Conservation (phyloP, 1,284 basidiomycete genomes). For the Athelia sp. region DNA sequence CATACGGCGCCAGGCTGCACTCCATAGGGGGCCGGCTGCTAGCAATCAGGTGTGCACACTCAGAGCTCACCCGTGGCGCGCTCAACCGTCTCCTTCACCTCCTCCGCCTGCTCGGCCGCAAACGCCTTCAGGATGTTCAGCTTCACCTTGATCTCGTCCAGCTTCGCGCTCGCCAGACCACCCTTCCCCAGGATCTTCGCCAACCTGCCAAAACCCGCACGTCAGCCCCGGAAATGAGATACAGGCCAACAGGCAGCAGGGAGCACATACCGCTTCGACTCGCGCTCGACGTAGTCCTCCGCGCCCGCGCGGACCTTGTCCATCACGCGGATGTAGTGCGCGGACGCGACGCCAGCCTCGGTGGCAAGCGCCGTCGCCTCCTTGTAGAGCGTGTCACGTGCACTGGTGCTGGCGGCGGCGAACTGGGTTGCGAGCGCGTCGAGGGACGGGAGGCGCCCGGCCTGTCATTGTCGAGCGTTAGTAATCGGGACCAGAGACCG, state of each 20-base stretch:
- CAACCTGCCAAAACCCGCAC: constrained; percentile 37
- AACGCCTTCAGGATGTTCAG: constrained; percentile 84
- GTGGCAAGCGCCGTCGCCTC: constrained; percentile 51
- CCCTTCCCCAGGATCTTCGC: constrained; percentile 70
- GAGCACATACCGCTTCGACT: constrained; percentile 63
- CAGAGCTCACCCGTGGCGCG: constrained; percentile 32
- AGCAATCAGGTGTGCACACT: constrained; percentile 4
- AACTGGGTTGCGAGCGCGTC: constrained; percentile 80
- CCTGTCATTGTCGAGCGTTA: too few relatives aligned
- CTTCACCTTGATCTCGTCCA: constrained; percentile 94
- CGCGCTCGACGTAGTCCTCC: constrained; percentile 82
- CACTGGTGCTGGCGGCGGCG: constrained; percentile 56
- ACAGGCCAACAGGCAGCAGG: constrained; percentile 1
- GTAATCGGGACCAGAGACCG: too few relatives aligned
- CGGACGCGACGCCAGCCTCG: constrained; percentile 47
- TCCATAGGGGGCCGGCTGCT: neutral
- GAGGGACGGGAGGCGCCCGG: constrained; percentile 77
- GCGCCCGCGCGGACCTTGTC: constrained; percentile 76
- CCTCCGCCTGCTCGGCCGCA: constrained; percentile 43
- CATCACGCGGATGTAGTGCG: constrained; percentile 90
- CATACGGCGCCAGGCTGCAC: neutral
- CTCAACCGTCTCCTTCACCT: constrained; percentile 35
- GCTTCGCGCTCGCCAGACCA: constrained; percentile 69
- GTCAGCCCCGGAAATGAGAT: constrained; percentile 7
- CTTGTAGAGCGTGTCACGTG: constrained; percentile 56